A percentile compares a stretch with the other conserved stretches of the same genome.
phyloP scores from a whole-genome alignment of 2,329 filamentous ascomycete species.

The Annulohypoxylon truncatum region DNA sequence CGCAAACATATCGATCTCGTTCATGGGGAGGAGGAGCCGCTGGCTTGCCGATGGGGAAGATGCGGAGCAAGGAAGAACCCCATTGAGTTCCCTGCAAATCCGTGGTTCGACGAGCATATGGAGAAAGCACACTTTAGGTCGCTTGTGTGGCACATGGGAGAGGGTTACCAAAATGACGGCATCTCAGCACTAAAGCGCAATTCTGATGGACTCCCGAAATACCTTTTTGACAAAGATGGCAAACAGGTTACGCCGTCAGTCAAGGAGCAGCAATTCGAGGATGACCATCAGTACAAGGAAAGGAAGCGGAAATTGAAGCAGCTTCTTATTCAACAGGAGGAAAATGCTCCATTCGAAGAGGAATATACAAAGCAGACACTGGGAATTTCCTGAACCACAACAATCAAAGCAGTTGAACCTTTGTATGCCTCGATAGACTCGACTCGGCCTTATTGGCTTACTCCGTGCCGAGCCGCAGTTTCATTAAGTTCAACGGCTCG shows the following conservation, averaged over 20 bases:
- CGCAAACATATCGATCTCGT: constrained; percentile 64
- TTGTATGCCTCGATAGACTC: constrained; percentile 1
- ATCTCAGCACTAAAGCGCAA: constrained; percentile 41
- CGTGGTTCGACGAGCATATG: constrained; percentile 64
- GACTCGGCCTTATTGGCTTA: constrained; percentile 9
- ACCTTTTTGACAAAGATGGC: constrained; percentile 64
- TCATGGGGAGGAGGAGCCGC: constrained; percentile 53
- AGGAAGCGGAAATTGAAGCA: constrained; percentile 59
- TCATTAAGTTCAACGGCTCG: neutral
- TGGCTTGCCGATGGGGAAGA: constrained; percentile 55
- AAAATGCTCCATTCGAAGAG: constrained; percentile 59
- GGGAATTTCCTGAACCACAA: constrained; percentile 34
- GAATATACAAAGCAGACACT: constrained; percentile 50
- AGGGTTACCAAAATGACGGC: constrained; percentile 63
- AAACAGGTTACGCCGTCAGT: constrained; percentile 70
- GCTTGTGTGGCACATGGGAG: constrained; percentile 69
- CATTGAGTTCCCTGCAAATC: no score
- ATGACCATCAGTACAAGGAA: constrained; percentile 57
- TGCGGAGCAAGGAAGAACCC: constrained; percentile 50
- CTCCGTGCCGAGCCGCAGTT: constrained; percentile 3
- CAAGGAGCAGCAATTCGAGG: constrained; percentile 63
- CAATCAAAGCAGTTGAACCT: neutral
- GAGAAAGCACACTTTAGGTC: constrained; percentile 65
- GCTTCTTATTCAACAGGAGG: constrained; percentile 57
- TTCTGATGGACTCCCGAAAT: constrained; percentile 55